Conservation (phyloP, 164 flowering plant species). For the Malania oleifera region DNA sequence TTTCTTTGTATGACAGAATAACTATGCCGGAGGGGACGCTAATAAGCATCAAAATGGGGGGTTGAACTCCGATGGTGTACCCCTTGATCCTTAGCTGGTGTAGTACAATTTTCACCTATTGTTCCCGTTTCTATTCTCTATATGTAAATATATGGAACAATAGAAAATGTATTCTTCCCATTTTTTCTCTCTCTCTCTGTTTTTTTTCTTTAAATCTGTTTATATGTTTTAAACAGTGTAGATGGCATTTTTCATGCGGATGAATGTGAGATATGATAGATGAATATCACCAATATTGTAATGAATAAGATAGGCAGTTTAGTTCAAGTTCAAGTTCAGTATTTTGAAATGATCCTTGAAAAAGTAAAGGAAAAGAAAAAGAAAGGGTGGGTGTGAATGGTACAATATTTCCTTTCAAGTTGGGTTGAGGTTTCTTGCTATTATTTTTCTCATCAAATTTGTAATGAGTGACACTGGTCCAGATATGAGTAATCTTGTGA, state of each 20-base stretch:
- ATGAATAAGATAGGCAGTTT: conserved; percentile 17
- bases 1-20: conserved; percentile 16
- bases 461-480: too few relatives aligned
- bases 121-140: too few relatives aligned
- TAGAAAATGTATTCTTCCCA: conserved; percentile 31
- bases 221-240: conserved; percentile 23
- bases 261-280: neutral
- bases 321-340: neutral
- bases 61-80: conserved; percentile 11
- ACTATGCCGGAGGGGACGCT: conserved; percentile 10
- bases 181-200: too few relatives aligned
- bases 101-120: too few relatives aligned
- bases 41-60: conserved; percentile 20
- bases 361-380: neutral
- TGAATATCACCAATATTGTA: conserved; percentile 8
- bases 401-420: too few relatives aligned
- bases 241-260: conserved; percentile 5
- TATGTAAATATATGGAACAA: conserved; percentile 32
- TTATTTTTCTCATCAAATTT: too few relatives aligned
- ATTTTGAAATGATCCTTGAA: neutral
- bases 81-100: conserved; percentile 11
- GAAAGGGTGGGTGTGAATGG: too few relatives aligned
- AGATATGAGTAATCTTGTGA: too few relatives aligned
- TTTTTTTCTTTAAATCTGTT: too few relatives aligned
- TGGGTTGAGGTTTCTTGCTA: too few relatives aligned